Evolutionary conservation across 2,329 filamentous ascomycete species (phyloP).

Genomic region (Knoxdaviesia capensis): DNA sequence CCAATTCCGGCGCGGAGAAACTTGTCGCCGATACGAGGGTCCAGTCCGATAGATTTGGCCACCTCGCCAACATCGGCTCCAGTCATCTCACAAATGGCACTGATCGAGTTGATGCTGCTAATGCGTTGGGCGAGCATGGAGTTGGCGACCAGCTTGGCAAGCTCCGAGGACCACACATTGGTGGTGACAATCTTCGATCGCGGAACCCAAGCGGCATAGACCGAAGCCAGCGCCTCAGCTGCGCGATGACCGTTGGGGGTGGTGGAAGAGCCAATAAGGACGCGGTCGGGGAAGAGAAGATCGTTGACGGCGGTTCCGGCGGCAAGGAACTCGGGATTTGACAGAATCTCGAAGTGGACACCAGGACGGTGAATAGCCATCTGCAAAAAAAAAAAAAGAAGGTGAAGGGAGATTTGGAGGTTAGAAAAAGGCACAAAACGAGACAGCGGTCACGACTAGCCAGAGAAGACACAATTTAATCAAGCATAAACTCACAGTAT

Average conservation of each 20-base stretch:
- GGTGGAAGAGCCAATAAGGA: conserved; percentile 51
- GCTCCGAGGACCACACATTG: conserved; percentile 59
- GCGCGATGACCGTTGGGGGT: conserved; percentile 40
- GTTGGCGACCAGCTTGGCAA: conserved; percentile 63
- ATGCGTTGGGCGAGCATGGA: conserved; percentile 65
- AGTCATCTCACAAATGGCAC: conserved; percentile 58
- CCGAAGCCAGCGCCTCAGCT: conserved; percentile 37
- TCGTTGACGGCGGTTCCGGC: conserved; percentile 58
- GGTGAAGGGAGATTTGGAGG: background rate
- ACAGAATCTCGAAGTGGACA: conserved; percentile 53
- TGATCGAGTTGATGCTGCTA: conserved; percentile 62
- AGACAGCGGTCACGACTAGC: background rate
- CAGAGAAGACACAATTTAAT: background rate
- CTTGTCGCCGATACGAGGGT: conserved; percentile 50
- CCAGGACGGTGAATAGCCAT: conserved; percentile 38
- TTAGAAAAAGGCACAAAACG: conserved; percentile 5
- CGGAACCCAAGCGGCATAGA: conserved; percentile 57
- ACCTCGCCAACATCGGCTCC: conserved; percentile 62
- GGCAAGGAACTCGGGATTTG: conserved; percentile 65
- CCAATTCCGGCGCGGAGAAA: conserved; percentile 59
- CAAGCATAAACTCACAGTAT: conserved; percentile 32
- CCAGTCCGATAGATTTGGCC: conserved; percentile 43
- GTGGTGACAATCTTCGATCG: conserved; percentile 46
- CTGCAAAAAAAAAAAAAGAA: conserved; percentile 12
- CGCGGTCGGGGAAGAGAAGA: conserved; percentile 48